Base-by-base conservation (phyloP, 305 asterid genomes). In the Rubia tinctorum region DNA sequence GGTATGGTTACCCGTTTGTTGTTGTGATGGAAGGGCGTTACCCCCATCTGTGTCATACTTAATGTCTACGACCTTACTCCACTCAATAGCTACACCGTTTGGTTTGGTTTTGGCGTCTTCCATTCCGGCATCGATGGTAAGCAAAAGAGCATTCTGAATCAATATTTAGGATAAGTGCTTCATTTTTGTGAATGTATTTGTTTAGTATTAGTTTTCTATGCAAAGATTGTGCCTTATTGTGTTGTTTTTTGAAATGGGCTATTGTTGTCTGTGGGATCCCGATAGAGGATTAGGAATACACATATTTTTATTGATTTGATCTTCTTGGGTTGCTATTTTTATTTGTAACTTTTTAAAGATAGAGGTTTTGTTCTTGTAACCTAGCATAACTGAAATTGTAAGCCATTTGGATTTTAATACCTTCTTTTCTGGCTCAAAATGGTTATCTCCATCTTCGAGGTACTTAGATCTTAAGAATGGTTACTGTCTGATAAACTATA, bases 51-150 rank as follows among this genome's bases (percentile, higher is more conserved):
- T 76, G 85, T 83, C 60, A 73, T 81, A 67, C 78, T 83, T 74
- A 83, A 83, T 64, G 85, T 83, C 17, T 83, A 83, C 74, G 87
- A 81, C 61, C 87, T 83, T 20, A 78, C 83, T 23, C 85, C 87
- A 68, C 61, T 63, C 37, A 83, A 83, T 67, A 69, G 74, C 53
- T 83, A 83, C 72, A 37, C 83, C 23, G 75, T 76, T 76, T 83
- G 87, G 87, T 64, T 83, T 34, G 87, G 87, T 44, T 76, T 83
- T 74, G 87, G 87, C 73, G 69, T 83, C 73, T 83, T 83, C 66
- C 87, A 83, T 81, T 83, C 87, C 71, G 87, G 85, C 22, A 81
- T 83, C 79, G 83, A 83, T 83, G 89, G 89, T 85, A 39, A 83
- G 78, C 69, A 22, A 17, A 55, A 69, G 22, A 27, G 10, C 45